Evolutionary conservation across 768 basidiomycete species (phyloP).

Genomic region (Symmetrospora coprosmae): DNA sequence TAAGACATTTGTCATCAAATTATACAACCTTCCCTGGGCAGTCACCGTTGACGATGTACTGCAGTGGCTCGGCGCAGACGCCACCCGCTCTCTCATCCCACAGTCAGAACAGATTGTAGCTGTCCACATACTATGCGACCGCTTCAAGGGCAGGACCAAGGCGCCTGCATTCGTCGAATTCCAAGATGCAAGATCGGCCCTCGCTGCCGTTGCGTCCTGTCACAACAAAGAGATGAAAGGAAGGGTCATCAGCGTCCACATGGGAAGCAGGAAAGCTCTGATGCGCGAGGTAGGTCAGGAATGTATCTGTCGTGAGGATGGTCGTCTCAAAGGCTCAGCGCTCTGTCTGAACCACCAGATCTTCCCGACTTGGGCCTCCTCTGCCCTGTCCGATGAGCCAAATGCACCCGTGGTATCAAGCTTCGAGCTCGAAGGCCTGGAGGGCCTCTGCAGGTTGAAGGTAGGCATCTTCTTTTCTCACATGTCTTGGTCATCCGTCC

Average conservation of each 20-base stretch:
- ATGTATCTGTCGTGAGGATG: no score
- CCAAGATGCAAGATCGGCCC: not conserved
- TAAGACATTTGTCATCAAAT: not conserved
- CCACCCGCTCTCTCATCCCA: not conserved
- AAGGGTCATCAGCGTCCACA: not conserved
- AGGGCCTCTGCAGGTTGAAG: constrained; percentile 13
- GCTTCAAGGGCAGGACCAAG: constrained; percentile 16
- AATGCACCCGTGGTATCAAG: not conserved
- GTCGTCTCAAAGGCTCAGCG: no score
- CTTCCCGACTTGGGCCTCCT: constrained; percentile 14
- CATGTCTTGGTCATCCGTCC: not conserved
- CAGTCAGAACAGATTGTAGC: not conserved
- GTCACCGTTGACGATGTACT: not conserved
- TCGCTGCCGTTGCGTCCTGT: not conserved
- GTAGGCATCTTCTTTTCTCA: not conserved
- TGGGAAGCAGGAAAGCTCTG: not conserved
- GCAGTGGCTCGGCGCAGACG: not conserved
- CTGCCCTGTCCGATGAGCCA: not conserved
- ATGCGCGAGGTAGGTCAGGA: not conserved
- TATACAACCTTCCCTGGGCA: constrained; percentile 6
- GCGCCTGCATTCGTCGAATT: constrained; percentile 8
- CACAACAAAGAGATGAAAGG: not conserved
- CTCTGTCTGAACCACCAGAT: not conserved
- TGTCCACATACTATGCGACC: constrained; percentile 16
- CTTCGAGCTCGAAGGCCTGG: not conserved